phyloP scores from a whole-genome alignment of 768 basidiomycete genomes.

The Pisolithus sp. region DNA sequence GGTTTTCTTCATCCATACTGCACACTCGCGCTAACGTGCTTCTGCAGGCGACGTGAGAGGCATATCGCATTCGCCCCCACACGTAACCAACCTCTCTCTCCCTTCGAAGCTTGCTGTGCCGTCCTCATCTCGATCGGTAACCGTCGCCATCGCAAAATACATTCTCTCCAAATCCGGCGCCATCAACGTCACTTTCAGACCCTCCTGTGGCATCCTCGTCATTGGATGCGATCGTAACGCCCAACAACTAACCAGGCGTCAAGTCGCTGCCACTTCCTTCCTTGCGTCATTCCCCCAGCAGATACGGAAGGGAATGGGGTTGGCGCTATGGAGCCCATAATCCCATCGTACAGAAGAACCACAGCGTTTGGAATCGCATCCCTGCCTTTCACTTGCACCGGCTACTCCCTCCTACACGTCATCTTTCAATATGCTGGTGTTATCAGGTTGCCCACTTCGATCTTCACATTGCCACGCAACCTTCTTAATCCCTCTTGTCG shows the following conservation, averaged over 20 bases:
- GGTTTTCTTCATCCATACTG: constrained; percentile 4
- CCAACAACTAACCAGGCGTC: too few relatives aligned
- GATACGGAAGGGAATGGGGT: too few relatives aligned
- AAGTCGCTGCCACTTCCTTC: too few relatives aligned
- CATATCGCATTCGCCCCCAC: neutral
- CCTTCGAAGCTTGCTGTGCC: constrained; percentile 8
- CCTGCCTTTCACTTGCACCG: neutral
- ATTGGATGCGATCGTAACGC: too few relatives aligned
- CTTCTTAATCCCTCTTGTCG: constrained; percentile 13
- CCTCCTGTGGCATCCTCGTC: neutral
- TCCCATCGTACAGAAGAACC: too few relatives aligned
- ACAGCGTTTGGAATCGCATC: neutral
- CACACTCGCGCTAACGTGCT: neutral
- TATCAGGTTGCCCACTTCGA: neutral
- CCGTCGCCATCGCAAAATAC: constrained; percentile 39
- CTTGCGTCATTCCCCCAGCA: too few relatives aligned
- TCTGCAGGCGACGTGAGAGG: neutral
- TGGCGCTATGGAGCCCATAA: too few relatives aligned
- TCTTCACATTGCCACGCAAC: neutral
- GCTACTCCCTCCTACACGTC: too few relatives aligned
- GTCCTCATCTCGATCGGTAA: constrained; percentile 20
- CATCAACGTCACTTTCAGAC: constrained; percentile 34
- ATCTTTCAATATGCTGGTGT: too few relatives aligned
- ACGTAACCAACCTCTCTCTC: constrained; percentile 19
- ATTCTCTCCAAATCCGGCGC: constrained; percentile 56